Base-by-base conservation (phyloP, 495 filamentous ascomycete genomes). In the Hyaloscypha bicolor region DNA sequence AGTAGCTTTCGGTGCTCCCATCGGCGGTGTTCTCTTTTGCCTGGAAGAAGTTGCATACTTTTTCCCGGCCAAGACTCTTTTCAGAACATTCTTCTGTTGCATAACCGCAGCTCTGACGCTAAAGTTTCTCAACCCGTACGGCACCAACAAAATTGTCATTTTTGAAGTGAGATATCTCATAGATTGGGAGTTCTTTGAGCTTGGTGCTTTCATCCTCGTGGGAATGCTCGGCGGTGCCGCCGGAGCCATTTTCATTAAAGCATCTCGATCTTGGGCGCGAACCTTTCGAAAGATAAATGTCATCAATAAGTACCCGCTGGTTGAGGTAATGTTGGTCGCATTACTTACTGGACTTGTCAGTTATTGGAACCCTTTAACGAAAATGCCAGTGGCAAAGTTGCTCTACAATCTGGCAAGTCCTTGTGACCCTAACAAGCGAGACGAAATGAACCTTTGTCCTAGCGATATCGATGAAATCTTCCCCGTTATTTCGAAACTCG, bases 71-170 rank as follows among this genome's bases (percentile, higher is more conserved):
- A 98, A 99, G 79, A 97, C 94, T 3, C 86, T 99, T 4, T 99
- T 99, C 80, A 84, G 95, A 48, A 99, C 95, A 1, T 98, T 99
- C 81, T 99, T 97, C 79, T 97, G 93, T 77, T 99, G 94, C 77
- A 98, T 98, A 72, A 91, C 86, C 2, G 93, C 95, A 29, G 91
- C 95, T 0, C 75, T 99, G 31, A 93, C 94, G 4, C 80, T 98
- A 64, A 97, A 97, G 72, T 97, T 97, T 73, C 82, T 98, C 60
- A 94, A 99, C 65, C 95, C 95, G 0, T 99, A 99, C 74, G 94
- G 94, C 22, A 99, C 93, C 0, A 87, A 92, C 62, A 98, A 99
- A 76, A 94, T 99, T 64, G 95, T 99, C 65, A 84, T 98, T 70
- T 99, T 99, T 75, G 86, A 97, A 78, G 93, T 99, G 56, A 86